Evolutionary conservation across 345 rosid species (phyloP), one percentile per base, ranked within the genome.

Genomic region (Acer yangbiense): DNA sequence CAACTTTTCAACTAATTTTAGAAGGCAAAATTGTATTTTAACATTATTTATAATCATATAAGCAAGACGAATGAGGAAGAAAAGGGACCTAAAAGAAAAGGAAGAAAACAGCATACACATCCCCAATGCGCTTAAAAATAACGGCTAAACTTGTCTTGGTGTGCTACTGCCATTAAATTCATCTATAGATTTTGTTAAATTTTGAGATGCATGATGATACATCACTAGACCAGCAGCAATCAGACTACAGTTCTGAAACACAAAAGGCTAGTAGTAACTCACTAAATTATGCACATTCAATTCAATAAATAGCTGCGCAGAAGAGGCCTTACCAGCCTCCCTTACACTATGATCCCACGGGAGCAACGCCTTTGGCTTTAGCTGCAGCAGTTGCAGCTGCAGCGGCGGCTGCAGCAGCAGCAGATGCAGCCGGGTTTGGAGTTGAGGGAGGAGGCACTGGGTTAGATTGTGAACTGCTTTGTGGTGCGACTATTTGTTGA

Each of bases 381-480:
- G 95, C 91, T 8, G 94, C 90, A 5, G 91, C 93, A 1, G 91
- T 87, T 0, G 93, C 93, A 0, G 97, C 94, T 0, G 92, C 89
- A 0, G 95, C 94, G 0, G 94, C 94, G 0, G 97, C 90, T 0
- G 93, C 92, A 0, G 94, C 96, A 0, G 95, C 93, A 7, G 96
- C 89, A 0, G 96, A 85, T 73, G 98, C 85, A 21, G 95, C 94
- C 27, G 97, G 85, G 79, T 67, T 94, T 65, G 95, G 88, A 8
- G 91, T 77, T 20, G 97, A 90, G 6, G 98, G 96, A 77, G 99
- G 93, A 48, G 97, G 94, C 67, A 83, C 89, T 0, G 93, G 90
- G 10, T 75, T 88, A 79, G 92, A 88, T 61, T 87, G 89, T 17
- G 90, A 83, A 79, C 73, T 85, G 80, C 78, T 80, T 79, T 84